phyloP scores from a whole-genome alignment of 2,329 filamentous ascomycete genomes.

The Fusarium sp. region DNA sequence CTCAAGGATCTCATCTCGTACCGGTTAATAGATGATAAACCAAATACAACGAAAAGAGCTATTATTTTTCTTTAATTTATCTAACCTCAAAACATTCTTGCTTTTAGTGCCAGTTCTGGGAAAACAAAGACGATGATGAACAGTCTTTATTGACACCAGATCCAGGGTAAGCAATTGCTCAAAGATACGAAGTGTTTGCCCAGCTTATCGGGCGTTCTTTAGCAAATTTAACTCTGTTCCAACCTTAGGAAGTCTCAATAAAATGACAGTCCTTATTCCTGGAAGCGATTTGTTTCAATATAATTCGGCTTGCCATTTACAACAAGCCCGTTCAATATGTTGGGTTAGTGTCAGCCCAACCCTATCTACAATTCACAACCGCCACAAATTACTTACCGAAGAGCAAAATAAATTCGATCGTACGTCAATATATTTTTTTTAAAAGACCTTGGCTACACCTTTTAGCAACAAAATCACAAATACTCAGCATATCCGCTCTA shows the following conservation, averaged over 20 bases:
- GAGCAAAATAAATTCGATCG: not conserved
- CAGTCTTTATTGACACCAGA: rapidly evolving
- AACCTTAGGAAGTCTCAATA: no score
- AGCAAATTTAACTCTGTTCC: no score
- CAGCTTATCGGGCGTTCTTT: no score
- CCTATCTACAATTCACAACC: not conserved
- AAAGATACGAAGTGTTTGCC: no score
- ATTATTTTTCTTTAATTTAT: no score
- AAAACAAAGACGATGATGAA: not conserved
- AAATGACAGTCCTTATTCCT: rapidly evolving
- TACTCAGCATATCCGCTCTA: not conserved
- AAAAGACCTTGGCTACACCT: no score
- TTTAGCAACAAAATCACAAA: no score
- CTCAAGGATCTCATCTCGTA: no score
- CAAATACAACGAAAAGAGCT: rapidly evolving
- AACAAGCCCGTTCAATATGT: not conserved
- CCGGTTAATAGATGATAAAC: not conserved
- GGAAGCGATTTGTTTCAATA: not conserved
- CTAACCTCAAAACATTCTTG: rapidly evolving
- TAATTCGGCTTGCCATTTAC: not conserved
- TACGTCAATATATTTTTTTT: not conserved
- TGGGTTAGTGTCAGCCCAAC: not conserved
- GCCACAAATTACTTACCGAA: not conserved
- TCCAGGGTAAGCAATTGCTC: not conserved
- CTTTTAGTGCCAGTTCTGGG: not conserved